Conservation (phyloP, 2,329 filamentous ascomycete species). For the Alternaria consortialis region DNA sequence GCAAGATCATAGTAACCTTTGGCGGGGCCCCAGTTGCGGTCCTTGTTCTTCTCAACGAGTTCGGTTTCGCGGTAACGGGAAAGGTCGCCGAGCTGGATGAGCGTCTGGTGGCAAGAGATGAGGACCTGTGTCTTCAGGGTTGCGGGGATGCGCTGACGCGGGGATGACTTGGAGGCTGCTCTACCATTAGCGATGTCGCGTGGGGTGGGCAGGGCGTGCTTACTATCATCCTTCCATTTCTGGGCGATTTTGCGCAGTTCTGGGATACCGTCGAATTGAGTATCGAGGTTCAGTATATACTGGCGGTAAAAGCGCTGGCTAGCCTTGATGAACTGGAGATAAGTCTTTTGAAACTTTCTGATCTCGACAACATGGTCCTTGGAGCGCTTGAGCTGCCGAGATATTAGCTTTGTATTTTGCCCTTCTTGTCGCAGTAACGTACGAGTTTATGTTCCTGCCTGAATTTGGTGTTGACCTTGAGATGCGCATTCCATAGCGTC, state of each 20-base stretch:
- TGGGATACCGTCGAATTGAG: constrained; percentile 64
- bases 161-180: constrained; percentile 41
- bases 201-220: constrained; percentile 1
- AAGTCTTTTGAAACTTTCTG: constrained; percentile 82
- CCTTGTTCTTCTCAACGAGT: constrained; percentile 71
- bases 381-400: constrained; percentile 56
- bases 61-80: constrained; percentile 84
- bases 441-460: constrained; percentile 63
- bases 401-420: constrained; percentile 13
- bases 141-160: constrained; percentile 50
- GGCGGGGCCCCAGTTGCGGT: constrained; percentile 79
- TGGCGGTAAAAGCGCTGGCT: constrained; percentile 89
- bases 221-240: constrained; percentile 51
- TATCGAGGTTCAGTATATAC: constrained; percentile 80
- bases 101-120: constrained; percentile 79
- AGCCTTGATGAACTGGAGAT: constrained; percentile 84
- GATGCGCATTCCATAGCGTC: constrained; percentile 81
- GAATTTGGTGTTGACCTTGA: constrained; percentile 79
- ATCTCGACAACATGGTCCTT: constrained; percentile 68
- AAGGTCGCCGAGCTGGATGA: constrained; percentile 89
- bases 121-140: constrained; percentile 69
- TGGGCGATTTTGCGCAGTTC: constrained; percentile 67
- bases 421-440: constrained; percentile 11
- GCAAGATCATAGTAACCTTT: constrained; percentile 87
- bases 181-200: constrained; percentile 49